Evolutionary conservation across 139 green algal species (phyloP).

Genomic region (Chlamydomonas schloesseri): DNA sequence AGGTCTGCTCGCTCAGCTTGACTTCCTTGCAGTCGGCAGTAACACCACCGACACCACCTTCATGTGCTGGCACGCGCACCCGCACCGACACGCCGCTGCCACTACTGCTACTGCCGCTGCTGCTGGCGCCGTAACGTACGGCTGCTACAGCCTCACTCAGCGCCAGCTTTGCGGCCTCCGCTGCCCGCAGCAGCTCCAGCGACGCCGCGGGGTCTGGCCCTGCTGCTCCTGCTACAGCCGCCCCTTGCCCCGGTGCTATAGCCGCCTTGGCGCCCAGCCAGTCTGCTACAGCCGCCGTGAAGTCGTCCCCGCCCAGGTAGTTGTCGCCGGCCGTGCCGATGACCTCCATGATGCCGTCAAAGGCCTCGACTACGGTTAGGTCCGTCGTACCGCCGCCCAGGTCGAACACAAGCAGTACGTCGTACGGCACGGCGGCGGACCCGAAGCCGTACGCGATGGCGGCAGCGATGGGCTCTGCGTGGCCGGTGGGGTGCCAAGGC

Average conservation of each 20-base stretch:
- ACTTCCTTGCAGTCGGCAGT: not conserved
- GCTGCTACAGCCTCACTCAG: constrained; percentile 27
- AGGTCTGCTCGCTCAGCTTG: not conserved
- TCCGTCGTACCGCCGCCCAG: constrained; percentile 89
- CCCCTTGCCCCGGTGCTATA: not conserved
- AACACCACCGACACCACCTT: not conserved
- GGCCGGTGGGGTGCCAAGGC: no score
- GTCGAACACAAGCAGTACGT: constrained; percentile 86
- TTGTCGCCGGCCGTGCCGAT: constrained; percentile 78
- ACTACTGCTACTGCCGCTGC: no score
- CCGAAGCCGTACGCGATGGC: constrained; percentile 86
- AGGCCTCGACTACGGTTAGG: constrained; percentile 82
- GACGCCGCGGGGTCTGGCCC: not conserved
- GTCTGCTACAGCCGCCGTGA: constrained; percentile 66
- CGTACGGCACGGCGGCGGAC: constrained; percentile 4
- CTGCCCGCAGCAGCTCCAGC: constrained; percentile 30
- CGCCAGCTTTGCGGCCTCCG: constrained; percentile 59
- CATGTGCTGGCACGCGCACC: not conserved
- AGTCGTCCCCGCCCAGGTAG: constrained; percentile 85
- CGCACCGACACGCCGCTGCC: not conserved
- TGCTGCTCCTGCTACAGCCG: no score
- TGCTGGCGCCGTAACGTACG: not conserved
- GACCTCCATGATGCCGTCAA: constrained; percentile 82
- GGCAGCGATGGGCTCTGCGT: constrained; percentile 81
- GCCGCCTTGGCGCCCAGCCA: constrained; percentile 50